phyloP scores from a whole-genome alignment of 2,329 filamentous ascomycete species.

The Ophiosphaerella herpotricha region DNA sequence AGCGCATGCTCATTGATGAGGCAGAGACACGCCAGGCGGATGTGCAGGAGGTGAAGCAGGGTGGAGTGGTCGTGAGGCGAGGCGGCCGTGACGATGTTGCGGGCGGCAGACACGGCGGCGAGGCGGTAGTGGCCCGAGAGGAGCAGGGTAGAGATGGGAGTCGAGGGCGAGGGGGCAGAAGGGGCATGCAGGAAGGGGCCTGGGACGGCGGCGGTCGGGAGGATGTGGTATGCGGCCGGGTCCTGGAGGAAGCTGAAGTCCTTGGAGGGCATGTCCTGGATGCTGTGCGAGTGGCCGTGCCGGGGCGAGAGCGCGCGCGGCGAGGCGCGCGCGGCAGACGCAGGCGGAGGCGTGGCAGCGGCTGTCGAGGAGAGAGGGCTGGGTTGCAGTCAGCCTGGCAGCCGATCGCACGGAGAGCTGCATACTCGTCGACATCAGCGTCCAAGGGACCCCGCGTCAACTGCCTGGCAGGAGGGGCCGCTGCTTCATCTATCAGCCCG shows the following conservation, averaged over 20 bases:
- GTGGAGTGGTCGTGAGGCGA: slow-evolving; percentile 63
- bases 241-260: slow-evolving; percentile 64
- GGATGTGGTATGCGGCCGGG: slow-evolving; percentile 67
- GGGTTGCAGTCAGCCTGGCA: no score
- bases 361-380: no score
- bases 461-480: slow-evolving; percentile 63
- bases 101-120: slow-evolving; percentile 71
- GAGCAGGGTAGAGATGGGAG: slow-evolving; percentile 71
- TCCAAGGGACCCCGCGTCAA: slow-evolving; percentile 78
- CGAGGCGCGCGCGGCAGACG: slow-evolving; percentile 27
- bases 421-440: slow-evolving; percentile 70
- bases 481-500: slow-evolving; percentile 38
- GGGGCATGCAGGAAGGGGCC: slow-evolving; percentile 71
- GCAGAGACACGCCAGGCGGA: slow-evolving; percentile 79
- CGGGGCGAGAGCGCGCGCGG: slow-evolving; percentile 25
- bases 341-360: neutral
- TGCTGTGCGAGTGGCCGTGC: slow-evolving; percentile 22
- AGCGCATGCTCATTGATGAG: slow-evolving; percentile 69
- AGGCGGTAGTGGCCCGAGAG: slow-evolving; percentile 76
- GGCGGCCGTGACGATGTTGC: slow-evolving; percentile 59
- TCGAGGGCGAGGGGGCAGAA: slow-evolving; percentile 62
- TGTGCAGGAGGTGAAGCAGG: slow-evolving; percentile 80
- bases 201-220: slow-evolving; percentile 67
- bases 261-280: slow-evolving; percentile 55
- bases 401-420: neutral